Conservation (phyloP, 345 rosid genomes). For the Linum trigynum region DNA sequence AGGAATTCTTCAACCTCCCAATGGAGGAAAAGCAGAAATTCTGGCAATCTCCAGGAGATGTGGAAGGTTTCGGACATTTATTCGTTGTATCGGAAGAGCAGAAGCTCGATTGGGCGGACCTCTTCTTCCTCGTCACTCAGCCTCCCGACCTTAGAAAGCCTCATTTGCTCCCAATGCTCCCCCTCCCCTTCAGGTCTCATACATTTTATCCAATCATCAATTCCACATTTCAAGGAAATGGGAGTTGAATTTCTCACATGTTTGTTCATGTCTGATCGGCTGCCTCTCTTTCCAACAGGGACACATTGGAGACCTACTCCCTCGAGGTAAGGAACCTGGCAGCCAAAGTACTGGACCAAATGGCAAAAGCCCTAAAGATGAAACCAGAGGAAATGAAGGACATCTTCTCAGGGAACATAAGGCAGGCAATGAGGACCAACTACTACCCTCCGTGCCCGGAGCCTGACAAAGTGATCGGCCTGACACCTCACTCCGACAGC, state of each 20-base stretch:
- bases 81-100: constrained; percentile 23
- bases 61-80: constrained; percentile 26
- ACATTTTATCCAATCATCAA: too few relatives aligned
- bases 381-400: constrained; percentile 17
- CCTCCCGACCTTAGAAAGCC: constrained; percentile 21
- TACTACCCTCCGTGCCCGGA: constrained; percentile 31
- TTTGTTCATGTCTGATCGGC: too few relatives aligned
- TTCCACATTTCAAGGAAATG: too few relatives aligned
- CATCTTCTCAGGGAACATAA: constrained; percentile 8
- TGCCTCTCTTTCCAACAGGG: constrained; percentile 4
- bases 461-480: constrained; percentile 24
- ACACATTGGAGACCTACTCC: constrained; percentile 17
- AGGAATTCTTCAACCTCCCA: constrained; percentile 24
- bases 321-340: constrained; percentile 14
- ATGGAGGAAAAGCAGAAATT: constrained; percentile 23
- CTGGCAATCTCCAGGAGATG: constrained; percentile 20
- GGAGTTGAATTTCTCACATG: too few relatives aligned
- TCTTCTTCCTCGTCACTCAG: constrained; percentile 19
- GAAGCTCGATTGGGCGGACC: constrained; percentile 27
- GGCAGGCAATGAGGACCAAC: constrained; percentile 23
- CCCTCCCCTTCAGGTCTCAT: constrained; percentile 17
- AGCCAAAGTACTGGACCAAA: not conserved
- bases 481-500: constrained; percentile 27
- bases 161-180: constrained; percentile 20
- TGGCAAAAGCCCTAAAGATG: constrained; percentile 15